These are phyloP conservation scores for Venturia carpophila DNA, from an alignment of 2,329 filamentous ascomycete genomes.

Conservation along the genomic window DNA sequence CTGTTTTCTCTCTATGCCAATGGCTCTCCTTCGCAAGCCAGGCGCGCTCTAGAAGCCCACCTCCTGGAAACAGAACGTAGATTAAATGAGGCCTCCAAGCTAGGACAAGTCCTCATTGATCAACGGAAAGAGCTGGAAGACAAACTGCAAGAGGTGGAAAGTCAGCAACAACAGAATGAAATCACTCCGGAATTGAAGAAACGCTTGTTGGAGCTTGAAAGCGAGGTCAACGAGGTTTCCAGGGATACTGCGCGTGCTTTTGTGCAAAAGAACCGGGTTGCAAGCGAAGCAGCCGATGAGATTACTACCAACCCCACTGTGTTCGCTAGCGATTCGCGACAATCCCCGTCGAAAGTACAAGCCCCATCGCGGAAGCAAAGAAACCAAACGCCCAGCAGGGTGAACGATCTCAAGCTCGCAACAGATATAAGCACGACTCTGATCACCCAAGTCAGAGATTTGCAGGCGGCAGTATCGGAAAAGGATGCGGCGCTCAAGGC, in stretches of 20 bases:
- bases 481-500: slow-evolving; percentile 79
- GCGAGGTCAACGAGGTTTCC: slow-evolving; percentile 90
- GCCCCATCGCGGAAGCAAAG: slow-evolving; percentile 81
- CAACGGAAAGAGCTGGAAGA: slow-evolving; percentile 79
- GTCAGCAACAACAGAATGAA: slow-evolving; percentile 55
- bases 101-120: slow-evolving; percentile 79
- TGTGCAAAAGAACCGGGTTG: slow-evolving; percentile 69
- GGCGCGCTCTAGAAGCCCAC: slow-evolving; percentile 82
- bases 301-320: slow-evolving; percentile 31
- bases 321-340: slow-evolving; percentile 75
- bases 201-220: slow-evolving; percentile 79
- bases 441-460: slow-evolving; percentile 83
- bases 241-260: slow-evolving; percentile 84
- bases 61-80: slow-evolving; percentile 85
- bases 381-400: slow-evolving; percentile 79
- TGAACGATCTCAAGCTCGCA: slow-evolving; percentile 97
- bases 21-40: slow-evolving; percentile 72
- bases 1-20: slow-evolving; percentile 56
- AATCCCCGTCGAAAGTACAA: slow-evolving; percentile 80
- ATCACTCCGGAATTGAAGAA: slow-evolving; percentile 74
- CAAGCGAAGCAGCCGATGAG: slow-evolving; percentile 42
- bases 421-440: slow-evolving; percentile 94
- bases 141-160: slow-evolving; percentile 75
- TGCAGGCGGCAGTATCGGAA: slow-evolving; percentile 77
- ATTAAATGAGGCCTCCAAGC: slow-evolving; percentile 80